These are phyloP conservation scores for Emergomyces africanus DNA, from an alignment of 2,329 filamentous ascomycete species.

Conservation along the genomic window DNA sequence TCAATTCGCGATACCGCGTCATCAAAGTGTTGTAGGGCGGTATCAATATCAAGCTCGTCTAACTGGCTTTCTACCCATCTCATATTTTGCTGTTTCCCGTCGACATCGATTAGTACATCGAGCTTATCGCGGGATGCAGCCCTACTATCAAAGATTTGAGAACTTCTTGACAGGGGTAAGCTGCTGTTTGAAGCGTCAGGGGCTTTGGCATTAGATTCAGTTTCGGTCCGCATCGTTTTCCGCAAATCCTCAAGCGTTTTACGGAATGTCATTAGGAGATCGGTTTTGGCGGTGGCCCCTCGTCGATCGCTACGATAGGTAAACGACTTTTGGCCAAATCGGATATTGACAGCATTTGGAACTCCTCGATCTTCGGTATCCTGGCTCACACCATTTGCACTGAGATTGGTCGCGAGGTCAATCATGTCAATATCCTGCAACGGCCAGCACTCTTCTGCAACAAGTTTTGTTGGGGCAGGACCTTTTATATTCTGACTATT, in stretches of 20 bases:
- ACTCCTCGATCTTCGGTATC: conserved; percentile 46
- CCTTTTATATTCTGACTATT: conserved; percentile 32
- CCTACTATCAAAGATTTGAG: conserved; percentile 65
- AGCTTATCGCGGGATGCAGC: conserved; percentile 61
- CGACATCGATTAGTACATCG: conserved; percentile 79
- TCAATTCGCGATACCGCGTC: conserved; percentile 73
- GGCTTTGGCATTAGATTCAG: conserved; percentile 72
- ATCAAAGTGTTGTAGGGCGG: conserved; percentile 82
- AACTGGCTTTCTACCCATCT: conserved; percentile 93
- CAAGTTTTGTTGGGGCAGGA: conserved; percentile 54
- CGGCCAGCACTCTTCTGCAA: conserved; percentile 90
- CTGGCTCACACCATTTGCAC: conserved; percentile 24
- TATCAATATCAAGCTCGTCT: conserved; percentile 90
- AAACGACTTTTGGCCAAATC: conserved; percentile 80
- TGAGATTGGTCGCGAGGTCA: conserved; percentile 53
- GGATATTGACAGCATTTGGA: conserved; percentile 78
- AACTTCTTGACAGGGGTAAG: conserved; percentile 49
- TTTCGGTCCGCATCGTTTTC: conserved; percentile 71
- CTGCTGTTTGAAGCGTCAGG: conserved; percentile 72
- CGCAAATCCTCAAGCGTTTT: conserved; percentile 88
- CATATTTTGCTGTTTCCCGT: conserved; percentile 91
- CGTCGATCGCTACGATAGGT: conserved; percentile 85
- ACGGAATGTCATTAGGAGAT: conserved; percentile 75
- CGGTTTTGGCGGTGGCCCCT: conserved; percentile 64
- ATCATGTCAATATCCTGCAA: conserved; percentile 86